Base-by-base conservation (phyloP, 768 basidiomycete species). In the Phallus indusiatus region DNA sequence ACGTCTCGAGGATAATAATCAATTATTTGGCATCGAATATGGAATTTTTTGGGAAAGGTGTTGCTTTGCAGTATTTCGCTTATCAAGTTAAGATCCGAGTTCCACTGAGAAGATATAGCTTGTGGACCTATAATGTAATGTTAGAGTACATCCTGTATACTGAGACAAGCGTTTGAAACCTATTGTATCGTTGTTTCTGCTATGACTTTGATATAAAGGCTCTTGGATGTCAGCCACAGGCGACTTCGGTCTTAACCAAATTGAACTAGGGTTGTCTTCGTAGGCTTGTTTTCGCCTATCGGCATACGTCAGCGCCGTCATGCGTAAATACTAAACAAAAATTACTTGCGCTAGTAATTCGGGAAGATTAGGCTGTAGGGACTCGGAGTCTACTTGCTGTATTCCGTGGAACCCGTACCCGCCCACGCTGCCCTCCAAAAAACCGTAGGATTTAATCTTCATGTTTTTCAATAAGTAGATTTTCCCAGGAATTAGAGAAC, bases 1-100 rank as follows among this genome's bases (percentile, higher is more conserved):
- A 86, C 64, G 28, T 74, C 65, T 34, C 75, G 70, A 0, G 86
- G 86, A 63, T 75, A 77, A 64, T 80, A 85, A 64, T 84, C 82
- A 9, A 80, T 64, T 1, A 78, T 74, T 18, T 78, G 78, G 6
- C 79, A 84, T 10, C 71, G 64, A 21, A 85, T 66, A 42, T 68
- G 73, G 59, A 77, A 79, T 47, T 67, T 72, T 16, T 67, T 68
- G 3, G 78, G 72, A 50, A 68, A 73, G 46, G 66, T 67, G 21
- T 70, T 63, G 24, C 62, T 60, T 14, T 66, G 59, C 8, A 69
- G 63, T 46, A 80, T 66, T 59, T 80, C 72, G 60, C 73, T 65
- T 52, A 81, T 71, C 17, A 71, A 71, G 53, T 64, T 68, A 11
- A 54, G 63, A 53, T 59, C 46, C 33, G 60, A 64, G 42, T 28